phyloP scores from a whole-genome alignment of 257 asterid genomes.

The Perilla frutescens region DNA sequence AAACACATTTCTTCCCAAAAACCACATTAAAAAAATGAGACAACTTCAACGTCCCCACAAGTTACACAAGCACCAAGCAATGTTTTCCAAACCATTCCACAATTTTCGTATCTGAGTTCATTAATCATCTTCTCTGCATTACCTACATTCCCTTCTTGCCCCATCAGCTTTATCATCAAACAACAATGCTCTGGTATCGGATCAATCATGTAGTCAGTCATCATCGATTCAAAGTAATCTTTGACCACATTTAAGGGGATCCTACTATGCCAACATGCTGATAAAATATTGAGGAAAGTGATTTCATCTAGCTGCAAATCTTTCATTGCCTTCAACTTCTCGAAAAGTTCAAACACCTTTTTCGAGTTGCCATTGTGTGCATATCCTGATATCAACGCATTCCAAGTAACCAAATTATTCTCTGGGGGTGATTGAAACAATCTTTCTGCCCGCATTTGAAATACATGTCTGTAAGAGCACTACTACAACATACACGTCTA shows the following conservation, averaged over 20 bases:
- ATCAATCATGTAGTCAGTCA: slow-evolving; percentile 42
- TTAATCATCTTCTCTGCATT: slow-evolving; percentile 59
- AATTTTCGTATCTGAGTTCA: slow-evolving; percentile 48
- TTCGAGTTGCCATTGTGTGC: slow-evolving; percentile 59
- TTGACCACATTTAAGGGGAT: slow-evolving; percentile 48
- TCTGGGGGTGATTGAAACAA: slow-evolving; percentile 49
- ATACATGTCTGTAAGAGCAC: slow-evolving; percentile 81
- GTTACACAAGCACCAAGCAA: slow-evolving; percentile 60
- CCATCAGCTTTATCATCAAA: slow-evolving; percentile 74
- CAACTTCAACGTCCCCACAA: slow-evolving; percentile 47
- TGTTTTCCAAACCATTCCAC: slow-evolving; percentile 68
- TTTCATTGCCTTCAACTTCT: slow-evolving; percentile 46
- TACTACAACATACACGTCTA: slow-evolving; percentile 62
- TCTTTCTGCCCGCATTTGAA: slow-evolving; percentile 72
- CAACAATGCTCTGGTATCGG: slow-evolving; percentile 74
- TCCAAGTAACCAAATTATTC: slow-evolving; percentile 86
- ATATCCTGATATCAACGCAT: slow-evolving; percentile 72
- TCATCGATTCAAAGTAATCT: slow-evolving; percentile 47
- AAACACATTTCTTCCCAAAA: background rate
- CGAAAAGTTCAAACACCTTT: slow-evolving; percentile 59
- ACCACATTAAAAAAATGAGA: slow-evolving; percentile 24
- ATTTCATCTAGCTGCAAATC: slow-evolving; percentile 59
- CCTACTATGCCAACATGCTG: slow-evolving; percentile 68
- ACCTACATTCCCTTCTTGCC: slow-evolving; percentile 57
- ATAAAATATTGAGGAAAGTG: slow-evolving; percentile 66